Conservation (phyloP, 495 filamentous ascomycete species). For the Collariella sp. region DNA sequence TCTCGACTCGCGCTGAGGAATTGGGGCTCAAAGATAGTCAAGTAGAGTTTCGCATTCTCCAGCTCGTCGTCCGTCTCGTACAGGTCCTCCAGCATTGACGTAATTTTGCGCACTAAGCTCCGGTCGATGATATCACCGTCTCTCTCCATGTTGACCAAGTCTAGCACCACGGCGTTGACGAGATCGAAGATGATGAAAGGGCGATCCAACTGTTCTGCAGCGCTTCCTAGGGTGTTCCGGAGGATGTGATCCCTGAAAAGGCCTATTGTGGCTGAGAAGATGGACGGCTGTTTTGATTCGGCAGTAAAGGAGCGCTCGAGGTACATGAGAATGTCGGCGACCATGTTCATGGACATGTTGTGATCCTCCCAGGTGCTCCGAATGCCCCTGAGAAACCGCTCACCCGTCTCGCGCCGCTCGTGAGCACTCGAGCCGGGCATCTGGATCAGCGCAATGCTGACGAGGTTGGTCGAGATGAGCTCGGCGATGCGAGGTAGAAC, state of each 20-base stretch:
- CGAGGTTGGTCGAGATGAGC: constrained; percentile 53
- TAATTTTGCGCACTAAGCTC: constrained; percentile 67
- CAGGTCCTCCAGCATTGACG: constrained; percentile 84
- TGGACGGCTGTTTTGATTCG: constrained; percentile 64
- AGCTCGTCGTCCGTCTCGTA: constrained; percentile 73
- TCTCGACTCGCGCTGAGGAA: constrained; percentile 60
- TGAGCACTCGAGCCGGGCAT: constrained; percentile 51
- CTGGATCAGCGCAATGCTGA: constrained; percentile 38
- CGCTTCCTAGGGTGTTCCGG: constrained; percentile 34
- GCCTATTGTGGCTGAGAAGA: constrained; percentile 75
- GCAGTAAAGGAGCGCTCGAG: constrained; percentile 79
- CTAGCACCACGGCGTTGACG: constrained; percentile 72
- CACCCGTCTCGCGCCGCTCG: constrained; percentile 71
- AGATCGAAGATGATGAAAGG: constrained; percentile 54
- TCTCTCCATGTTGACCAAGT: constrained; percentile 86
- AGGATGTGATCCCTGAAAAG: constrained; percentile 82
- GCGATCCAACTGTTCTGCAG: constrained; percentile 17
- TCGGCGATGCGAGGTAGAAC: constrained; percentile 56
- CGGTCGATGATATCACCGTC: constrained; percentile 86
- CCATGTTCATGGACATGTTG: constrained; percentile 90
- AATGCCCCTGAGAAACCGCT: constrained; percentile 70
- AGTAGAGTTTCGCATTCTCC: constrained; percentile 70
- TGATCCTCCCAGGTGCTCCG: constrained; percentile 80
- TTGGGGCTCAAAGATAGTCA: constrained; percentile 70
- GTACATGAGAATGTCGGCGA: constrained; percentile 96